Percentiles rank a stretch among this genome's conserved stretches.
phyloP scores from a whole-genome alignment of 2,329 filamentous ascomycete species.

The Aspergillus aculeatinus region DNA sequence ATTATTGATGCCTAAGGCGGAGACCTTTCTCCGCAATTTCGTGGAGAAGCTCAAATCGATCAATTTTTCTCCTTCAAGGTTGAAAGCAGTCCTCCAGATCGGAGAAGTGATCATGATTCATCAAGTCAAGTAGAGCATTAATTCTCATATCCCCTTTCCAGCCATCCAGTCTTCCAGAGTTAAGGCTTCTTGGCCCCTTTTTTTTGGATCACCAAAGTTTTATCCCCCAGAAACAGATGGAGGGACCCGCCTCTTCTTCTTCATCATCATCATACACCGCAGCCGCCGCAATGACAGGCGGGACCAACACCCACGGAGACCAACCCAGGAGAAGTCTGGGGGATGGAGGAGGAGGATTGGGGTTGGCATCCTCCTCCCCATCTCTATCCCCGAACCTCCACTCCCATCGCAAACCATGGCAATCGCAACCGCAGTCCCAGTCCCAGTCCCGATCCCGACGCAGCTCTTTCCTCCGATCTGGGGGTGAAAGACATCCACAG shows the following conservation, averaged over 20 bases:
- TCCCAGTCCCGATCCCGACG: background rate
- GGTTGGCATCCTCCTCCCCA: background rate
- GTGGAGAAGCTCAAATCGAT: background rate
- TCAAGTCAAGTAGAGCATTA: background rate
- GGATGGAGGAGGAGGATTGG: background rate
- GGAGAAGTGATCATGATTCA: background rate
- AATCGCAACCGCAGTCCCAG: conserved; percentile 5
- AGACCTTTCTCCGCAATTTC: background rate
- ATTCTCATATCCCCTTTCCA: background rate
- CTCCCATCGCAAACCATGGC: conserved; percentile 4
- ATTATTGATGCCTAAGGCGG: background rate
- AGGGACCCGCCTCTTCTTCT: background rate
- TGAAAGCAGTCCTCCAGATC: background rate
- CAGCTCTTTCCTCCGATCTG: background rate
- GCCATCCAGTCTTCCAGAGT: background rate
- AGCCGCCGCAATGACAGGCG: background rate
- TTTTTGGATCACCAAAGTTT: background rate
- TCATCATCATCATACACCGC: background rate
- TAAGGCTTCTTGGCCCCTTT: background rate
- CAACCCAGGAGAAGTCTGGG: background rate
- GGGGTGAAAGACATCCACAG: background rate
- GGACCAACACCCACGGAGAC: background rate
- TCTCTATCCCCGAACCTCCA: conserved; percentile 15
- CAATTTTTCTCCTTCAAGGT: background rate
- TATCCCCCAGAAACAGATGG: background rate